Evolutionary conservation across 139 green algal genomes (phyloP).

Genomic region (Tetraselmis striata): DNA sequence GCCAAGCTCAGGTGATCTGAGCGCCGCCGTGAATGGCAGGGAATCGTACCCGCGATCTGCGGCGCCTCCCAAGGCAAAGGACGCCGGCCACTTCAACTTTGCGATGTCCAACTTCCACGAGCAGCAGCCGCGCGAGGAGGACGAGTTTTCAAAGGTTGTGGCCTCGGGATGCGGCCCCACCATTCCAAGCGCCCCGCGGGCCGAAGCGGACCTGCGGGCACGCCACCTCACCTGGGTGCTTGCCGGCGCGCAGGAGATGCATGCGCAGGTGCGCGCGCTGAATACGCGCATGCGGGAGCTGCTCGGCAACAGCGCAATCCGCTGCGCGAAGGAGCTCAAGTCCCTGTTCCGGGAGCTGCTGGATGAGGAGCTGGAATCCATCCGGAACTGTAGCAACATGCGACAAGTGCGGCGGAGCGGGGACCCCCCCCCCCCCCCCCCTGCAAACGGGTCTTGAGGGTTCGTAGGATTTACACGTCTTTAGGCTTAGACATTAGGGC

Average conservation of each 20-base stretch:
- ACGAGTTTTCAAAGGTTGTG: neutral
- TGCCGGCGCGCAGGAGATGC: neutral
- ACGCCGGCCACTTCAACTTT: neutral
- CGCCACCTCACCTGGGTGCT: no score
- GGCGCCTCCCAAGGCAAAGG: neutral
- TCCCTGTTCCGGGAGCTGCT: neutral
- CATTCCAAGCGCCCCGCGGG: no score
- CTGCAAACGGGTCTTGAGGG: no score
- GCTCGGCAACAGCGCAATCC: neutral
- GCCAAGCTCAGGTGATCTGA: no score
- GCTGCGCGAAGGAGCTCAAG: neutral
- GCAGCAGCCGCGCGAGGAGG: neutral
- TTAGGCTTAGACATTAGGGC: no score
- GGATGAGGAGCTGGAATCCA: neutral
- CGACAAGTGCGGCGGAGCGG: neutral
- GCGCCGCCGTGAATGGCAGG: no score
- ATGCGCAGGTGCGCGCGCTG: neutral
- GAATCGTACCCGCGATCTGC: neutral
- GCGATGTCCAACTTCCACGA: neutral
- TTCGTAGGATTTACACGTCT: no score
- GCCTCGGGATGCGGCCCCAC: no score
- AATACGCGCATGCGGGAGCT: neutral
- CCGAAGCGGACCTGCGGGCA: no score
- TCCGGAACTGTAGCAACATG: neutral
- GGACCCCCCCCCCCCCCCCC: no score